phyloP scores from a whole-genome alignment of 805 yeast species.

The Wickerhamomyces sydowiorum region DNA sequence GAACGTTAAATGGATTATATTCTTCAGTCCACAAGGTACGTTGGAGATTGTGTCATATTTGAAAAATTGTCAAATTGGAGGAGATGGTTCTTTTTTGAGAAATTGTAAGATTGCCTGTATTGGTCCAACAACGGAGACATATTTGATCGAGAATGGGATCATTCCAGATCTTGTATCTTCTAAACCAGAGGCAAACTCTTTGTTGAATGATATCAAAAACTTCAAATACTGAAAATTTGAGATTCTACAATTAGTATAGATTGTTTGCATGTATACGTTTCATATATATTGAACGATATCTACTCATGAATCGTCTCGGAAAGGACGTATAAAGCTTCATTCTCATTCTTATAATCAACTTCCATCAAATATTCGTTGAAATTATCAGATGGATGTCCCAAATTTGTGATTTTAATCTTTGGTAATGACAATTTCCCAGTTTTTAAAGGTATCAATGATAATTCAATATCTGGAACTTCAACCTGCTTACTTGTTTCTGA shows the following conservation, averaged over 20 bases:
- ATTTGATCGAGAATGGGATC: conserved; percentile 45
- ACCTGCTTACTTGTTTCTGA: conserved; percentile 5
- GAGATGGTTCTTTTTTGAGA: conserved; percentile 2
- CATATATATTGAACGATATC: not conserved
- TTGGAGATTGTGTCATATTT: conserved; percentile 48
- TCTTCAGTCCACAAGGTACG: conserved; percentile 91
- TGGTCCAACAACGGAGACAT: conserved; percentile 86
- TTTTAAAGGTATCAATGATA: conserved; percentile 66
- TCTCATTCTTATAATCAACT: conserved; percentile 59
- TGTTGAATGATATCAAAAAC: conserved; percentile 32
- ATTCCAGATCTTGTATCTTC: conserved; percentile 57
- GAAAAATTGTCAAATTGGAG: conserved; percentile 11
- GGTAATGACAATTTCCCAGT: conserved; percentile 74
- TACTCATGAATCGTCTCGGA: conserved; percentile 37
- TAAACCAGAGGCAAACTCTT: conserved; percentile 64
- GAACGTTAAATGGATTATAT: conserved; percentile 59
- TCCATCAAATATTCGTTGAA: conserved; percentile 42
- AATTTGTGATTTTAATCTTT: conserved; percentile 39
- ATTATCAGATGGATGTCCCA: conserved; percentile 16
- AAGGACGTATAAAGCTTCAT: conserved; percentile 64
- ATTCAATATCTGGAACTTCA: conserved; percentile 19
- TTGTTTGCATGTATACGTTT: not conserved
- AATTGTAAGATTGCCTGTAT: conserved; percentile 61
- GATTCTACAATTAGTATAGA: not conserved
- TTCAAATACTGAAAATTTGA: not conserved